These are phyloP conservation scores for Mortierella sp. DNA, from an alignment of 371 early-diverging fungal genomes.

Conservation along the genomic window DNA sequence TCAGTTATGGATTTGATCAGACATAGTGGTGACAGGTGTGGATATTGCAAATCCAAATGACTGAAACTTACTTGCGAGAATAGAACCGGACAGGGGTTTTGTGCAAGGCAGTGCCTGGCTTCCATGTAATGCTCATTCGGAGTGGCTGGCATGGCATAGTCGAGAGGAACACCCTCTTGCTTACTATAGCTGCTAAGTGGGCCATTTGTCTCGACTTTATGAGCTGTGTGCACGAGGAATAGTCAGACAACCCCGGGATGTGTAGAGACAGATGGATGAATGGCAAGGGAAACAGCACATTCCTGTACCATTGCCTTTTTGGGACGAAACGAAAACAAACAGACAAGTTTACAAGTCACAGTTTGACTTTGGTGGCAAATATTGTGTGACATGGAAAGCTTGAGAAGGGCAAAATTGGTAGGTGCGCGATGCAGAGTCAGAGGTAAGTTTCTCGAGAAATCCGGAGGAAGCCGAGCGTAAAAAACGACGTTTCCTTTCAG, in stretches of 20 bases:
- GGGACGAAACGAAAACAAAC: no score
- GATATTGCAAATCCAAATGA: neutral
- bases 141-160: conserved; percentile 1
- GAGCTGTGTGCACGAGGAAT: neutral
- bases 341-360: no score
- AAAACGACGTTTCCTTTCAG: no score
- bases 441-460: no score
- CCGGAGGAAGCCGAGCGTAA: no score
- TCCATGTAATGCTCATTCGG: conserved; percentile 8
- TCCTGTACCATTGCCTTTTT: no score
- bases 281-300: no score
- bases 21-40: neutral
- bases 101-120: neutral
- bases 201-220: conserved; percentile 15
- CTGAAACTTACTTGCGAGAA: conserved; percentile 32
- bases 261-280: no score
- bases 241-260: neutral
- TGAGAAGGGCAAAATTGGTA: no score
- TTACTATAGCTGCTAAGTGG: conserved; percentile 31
- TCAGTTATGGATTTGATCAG: neutral
- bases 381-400: no score
- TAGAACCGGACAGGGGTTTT: conserved; percentile 19
- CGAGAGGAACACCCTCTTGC: conserved; percentile 14
- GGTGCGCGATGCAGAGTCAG: no score
- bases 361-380: no score